phyloP scores from a whole-genome alignment of 2,329 filamentous ascomycete genomes.

The Colletotrichum truncatum region DNA sequence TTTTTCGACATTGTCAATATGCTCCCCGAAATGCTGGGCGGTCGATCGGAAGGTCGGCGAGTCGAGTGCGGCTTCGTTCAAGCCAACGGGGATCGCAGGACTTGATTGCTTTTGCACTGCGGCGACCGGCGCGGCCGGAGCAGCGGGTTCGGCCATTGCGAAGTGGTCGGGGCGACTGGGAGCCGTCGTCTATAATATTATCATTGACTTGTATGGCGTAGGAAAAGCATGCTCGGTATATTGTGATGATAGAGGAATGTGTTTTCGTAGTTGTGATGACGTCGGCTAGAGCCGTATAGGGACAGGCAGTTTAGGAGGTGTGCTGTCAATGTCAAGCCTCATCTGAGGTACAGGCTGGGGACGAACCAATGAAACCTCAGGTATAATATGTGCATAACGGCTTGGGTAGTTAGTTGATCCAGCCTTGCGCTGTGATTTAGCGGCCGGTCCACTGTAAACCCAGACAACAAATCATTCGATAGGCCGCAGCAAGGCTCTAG shows the following conservation, averaged over 20 bases:
- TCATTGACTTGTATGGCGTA: constrained; percentile 2
- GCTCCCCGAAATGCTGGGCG: constrained; percentile 86
- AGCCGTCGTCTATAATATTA: constrained; percentile 5
- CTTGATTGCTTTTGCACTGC: constrained; percentile 36
- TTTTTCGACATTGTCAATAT: constrained; percentile 88
- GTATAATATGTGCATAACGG: not conserved
- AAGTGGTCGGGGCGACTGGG: not conserved
- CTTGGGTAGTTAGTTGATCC: not conserved
- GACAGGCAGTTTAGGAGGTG: constrained; percentile 9
- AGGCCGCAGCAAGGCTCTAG: not conserved
- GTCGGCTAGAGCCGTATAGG: constrained; percentile 23
- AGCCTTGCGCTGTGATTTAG: constrained; percentile 1
- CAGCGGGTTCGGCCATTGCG: constrained; percentile 27
- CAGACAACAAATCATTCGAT: constrained; percentile 20
- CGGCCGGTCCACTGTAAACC: constrained; percentile 21
- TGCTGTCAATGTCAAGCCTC: constrained; percentile 28
- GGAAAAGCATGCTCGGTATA: constrained; percentile 18
- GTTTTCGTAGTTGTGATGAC: constrained; percentile 22
- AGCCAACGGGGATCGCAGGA: constrained; percentile 74
- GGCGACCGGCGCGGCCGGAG: constrained; percentile 10
- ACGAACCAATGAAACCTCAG: not conserved
- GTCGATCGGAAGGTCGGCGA: constrained; percentile 94
- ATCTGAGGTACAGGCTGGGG: constrained; percentile 1
- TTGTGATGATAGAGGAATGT: not conserved
- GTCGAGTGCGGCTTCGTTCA: constrained; percentile 96